Base-by-base conservation (phyloP, 768 basidiomycete genomes). In the Asterophora lycoperdoides region DNA sequence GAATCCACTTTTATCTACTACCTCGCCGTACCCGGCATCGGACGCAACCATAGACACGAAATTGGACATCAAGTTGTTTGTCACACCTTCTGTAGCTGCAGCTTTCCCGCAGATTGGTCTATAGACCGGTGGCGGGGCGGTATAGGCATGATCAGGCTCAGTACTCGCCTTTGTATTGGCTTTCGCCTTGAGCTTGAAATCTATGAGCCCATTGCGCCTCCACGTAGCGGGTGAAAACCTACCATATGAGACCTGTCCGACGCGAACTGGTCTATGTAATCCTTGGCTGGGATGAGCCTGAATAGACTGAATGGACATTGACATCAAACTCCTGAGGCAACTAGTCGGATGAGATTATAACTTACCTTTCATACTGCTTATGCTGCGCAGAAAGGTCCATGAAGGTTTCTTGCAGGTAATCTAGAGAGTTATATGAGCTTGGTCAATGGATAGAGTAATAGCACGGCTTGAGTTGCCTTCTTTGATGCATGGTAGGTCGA, bases 181-280 rank as follows among this genome's bases (percentile, higher is more conserved):
- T 29, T 43, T 46, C 29, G 15, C 41, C 28, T 45, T 15, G 29
- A 56, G 49, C 54, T 58, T 30, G 15, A 35, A 35, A 18, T 19
- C 38, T 17, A 38, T 41, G n/a, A 34, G n/a, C 5, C 30, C 43
- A 18, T 15, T 32, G 18, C 8, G 29, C 20, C 5, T 32, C 30
- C 30, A 23, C 23, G 23, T 23, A 23, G 15, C 4, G 49, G 37
- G 46, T 41, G 33, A 49, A 52, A 46, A 51, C 71, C 60, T 54
- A 83, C 83, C 85, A 89, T 88, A 63, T 88, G 86, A 46, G 84
- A 83, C 58, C 86, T 71, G 62, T 89, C 84, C 15, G 85, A 87
- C 8, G 84, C 82, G 67, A 89, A 87, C 56, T 78, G 59, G 53
- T 77, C 66, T 36, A 86, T 62, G 59, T 72, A 86, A 10, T 63